Evolutionary conservation across 192 early-diverging fungal species (phyloP).

Genomic region (Coemansia sp.): DNA sequence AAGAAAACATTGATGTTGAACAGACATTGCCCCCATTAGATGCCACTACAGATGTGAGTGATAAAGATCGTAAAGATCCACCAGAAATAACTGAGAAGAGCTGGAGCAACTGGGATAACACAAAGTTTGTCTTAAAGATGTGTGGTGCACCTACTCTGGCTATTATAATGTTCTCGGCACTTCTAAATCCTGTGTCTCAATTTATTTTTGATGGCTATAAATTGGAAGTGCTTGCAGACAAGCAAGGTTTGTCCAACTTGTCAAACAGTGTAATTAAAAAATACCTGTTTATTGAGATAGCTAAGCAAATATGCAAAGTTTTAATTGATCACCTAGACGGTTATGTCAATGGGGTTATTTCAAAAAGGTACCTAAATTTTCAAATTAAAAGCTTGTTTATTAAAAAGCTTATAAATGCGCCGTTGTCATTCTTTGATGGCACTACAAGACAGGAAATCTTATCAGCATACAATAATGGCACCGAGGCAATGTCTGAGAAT

Average conservation of each 20-base stretch:
- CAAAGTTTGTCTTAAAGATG: conserved; percentile 2
- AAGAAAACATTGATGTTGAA: not conserved
- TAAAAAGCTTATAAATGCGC: conserved; percentile 21
- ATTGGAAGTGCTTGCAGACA: conserved; percentile 6
- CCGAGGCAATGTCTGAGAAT: conserved; percentile 3
- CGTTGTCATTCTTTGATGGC: conserved; percentile 33
- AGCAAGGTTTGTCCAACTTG: not conserved
- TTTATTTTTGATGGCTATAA: conserved; percentile 10
- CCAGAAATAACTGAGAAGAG: not conserved
- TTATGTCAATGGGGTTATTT: conserved; percentile 5
- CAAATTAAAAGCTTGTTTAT: too few species aligned
- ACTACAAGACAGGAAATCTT: conserved; percentile 13
- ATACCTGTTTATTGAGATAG: conserved; percentile 17
- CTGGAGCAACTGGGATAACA: conserved; percentile 1
- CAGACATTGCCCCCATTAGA: not conserved
- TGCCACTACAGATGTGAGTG: not conserved
- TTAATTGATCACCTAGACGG: not conserved
- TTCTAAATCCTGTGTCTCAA: conserved; percentile 12
- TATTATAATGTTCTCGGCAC: conserved; percentile 4
- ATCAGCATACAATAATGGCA: conserved; percentile 13
- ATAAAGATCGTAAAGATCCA: not conserved
- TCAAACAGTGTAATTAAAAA: too few species aligned
- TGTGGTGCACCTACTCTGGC: conserved; percentile 16
- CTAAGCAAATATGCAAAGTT: not conserved
- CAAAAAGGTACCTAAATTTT: too few species aligned